Evolutionary conservation across 2,329 filamentous ascomycete genomes (phyloP).

Genomic region (Acrodontium crateriforme): DNA sequence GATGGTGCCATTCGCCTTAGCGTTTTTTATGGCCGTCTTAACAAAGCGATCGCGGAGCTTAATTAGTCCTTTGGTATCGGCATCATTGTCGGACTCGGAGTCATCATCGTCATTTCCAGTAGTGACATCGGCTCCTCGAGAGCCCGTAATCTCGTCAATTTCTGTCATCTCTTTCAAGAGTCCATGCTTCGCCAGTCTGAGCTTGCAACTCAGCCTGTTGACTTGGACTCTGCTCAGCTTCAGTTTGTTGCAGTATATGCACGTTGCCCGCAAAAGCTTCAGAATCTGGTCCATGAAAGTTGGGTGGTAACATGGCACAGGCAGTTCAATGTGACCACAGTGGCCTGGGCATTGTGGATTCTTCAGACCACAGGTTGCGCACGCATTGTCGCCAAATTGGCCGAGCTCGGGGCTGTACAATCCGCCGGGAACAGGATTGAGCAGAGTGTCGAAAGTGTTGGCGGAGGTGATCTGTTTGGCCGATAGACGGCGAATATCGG

Average conservation of each 20-base stretch:
- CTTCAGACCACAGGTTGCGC: slow-evolving; percentile 80
- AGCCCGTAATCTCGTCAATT: slow-evolving; percentile 29
- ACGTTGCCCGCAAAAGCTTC: slow-evolving; percentile 72
- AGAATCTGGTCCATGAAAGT: slow-evolving; percentile 89
- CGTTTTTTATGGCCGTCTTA: slow-evolving; percentile 51
- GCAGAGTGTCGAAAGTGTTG: slow-evolving; percentile 81
- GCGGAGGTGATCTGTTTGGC: slow-evolving; percentile 90
- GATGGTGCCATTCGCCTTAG: slow-evolving; percentile 34
- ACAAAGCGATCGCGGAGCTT: slow-evolving; percentile 54
- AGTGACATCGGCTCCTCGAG: slow-evolving; percentile 18
- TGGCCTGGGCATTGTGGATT: slow-evolving; percentile 74
- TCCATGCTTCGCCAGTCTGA: slow-evolving; percentile 74
- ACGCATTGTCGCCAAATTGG: slow-evolving; percentile 73
- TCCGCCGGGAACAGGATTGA: slow-evolving; percentile 80
- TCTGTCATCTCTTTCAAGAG: slow-evolving; percentile 54
- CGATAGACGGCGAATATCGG: slow-evolving; percentile 78
- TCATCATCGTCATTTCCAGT: slow-evolving; percentile 14
- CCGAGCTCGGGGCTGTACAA: slow-evolving; percentile 87
- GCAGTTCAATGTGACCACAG: slow-evolving; percentile 86
- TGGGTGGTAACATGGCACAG: slow-evolving; percentile 89
- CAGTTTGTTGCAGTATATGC: slow-evolving; percentile 79
- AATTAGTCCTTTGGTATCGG: slow-evolving; percentile 42
- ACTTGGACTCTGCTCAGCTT: slow-evolving; percentile 64
- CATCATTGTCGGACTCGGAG: slow-evolving; percentile 38
- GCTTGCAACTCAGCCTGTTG: slow-evolving; percentile 68